Base-by-base conservation (phyloP, 345 rosid species). In the Lepidium sativum region DNA sequence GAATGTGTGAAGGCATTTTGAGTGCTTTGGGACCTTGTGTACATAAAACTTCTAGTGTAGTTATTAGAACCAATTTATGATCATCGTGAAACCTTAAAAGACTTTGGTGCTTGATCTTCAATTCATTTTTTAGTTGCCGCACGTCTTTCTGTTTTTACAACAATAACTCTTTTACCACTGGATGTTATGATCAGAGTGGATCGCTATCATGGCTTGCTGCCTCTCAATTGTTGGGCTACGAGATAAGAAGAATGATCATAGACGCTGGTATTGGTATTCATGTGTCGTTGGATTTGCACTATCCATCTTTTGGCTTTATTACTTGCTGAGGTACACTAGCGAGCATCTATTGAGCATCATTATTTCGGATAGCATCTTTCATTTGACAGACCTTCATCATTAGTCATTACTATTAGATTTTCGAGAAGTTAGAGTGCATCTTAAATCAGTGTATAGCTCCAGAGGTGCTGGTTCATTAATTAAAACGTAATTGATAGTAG, bases 261-360 rank as follows among this genome's bases (percentile, higher is more conserved):
- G 84, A 68, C 78, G 47, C 43, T 94, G 92, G 95, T 80, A 84
- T 60, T 79, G 80, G 86, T 83, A 76, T 74, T 86, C 96, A 0
- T 86, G 77, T 79, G 81, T 45, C 65, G 20, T 70, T n/a, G 83
- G 86, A 53, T 35, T 79, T 45, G 52, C 75, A 37, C 68, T 84
- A 51, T 81, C 99, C 31, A 55, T 78, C 49, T 94, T 94, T 79
- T 94, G 99, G 97, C 75, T 83, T 31, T 81, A 83, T 66, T 78
- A 69, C 81, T 80, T 94, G 86, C 66, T 84, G 45, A 90, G 99
- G 99, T 94, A 63, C 69, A n/a, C 57, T 29, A 13, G 20, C 29
- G 16, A 69, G 13, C 12, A 8, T 6, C 13, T 6, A 17, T 41
- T 56, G 31, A 27, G 1, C 31, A 27, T 65, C 47, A 48, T 21